These are phyloP conservation scores for Carnegiea gigantea DNA, from an alignment of 179 eudicot species.

Conservation along the genomic window DNA sequence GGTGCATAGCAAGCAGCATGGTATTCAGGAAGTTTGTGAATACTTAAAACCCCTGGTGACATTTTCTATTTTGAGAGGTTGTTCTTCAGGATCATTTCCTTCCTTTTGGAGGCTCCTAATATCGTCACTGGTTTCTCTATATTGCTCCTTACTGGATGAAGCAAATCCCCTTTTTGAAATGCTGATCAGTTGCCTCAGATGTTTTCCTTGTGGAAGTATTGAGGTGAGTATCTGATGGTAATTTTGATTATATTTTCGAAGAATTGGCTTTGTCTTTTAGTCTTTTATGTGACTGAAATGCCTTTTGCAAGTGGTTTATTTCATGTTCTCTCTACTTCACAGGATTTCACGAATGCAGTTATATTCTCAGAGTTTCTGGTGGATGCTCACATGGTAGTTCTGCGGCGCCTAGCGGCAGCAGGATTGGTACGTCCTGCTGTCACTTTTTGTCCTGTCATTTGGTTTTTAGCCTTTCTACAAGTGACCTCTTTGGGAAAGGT, in stretches of 20 bases:
- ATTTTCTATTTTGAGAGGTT: conserved; percentile 49
- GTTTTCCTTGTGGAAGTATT: conserved; percentile 39
- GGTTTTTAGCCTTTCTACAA: background rate
- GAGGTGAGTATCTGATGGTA: conserved; percentile 43
- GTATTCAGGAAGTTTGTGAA: conserved; percentile 63
- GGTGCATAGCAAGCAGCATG: conserved; percentile 50
- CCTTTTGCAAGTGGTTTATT: background rate
- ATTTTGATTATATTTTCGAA: background rate
- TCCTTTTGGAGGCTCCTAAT: conserved; percentile 49
- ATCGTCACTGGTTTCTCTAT: conserved; percentile 60
- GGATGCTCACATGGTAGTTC: conserved; percentile 62
- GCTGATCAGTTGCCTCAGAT: conserved; percentile 47
- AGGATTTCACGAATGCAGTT: conserved; percentile 50
- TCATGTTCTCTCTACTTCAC: conserved; percentile 8
- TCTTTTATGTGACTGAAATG: background rate
- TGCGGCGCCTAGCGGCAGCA: conserved; percentile 50
- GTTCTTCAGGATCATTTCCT: conserved; percentile 35
- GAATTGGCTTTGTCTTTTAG: background rate
- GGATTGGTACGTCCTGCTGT: conserved; percentile 46
- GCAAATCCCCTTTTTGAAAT: conserved; percentile 63
- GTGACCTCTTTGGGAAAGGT: background rate
- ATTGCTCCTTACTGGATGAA: conserved; percentile 62
- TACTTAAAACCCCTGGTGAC: conserved; percentile 71
- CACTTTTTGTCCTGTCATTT: background rate
- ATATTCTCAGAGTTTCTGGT: conserved; percentile 48